Evolutionary conservation across 257 asterid genomes (phyloP), one percentile per base, ranked within the genome.

Genomic region (Rubia yunnanensis): DNA sequence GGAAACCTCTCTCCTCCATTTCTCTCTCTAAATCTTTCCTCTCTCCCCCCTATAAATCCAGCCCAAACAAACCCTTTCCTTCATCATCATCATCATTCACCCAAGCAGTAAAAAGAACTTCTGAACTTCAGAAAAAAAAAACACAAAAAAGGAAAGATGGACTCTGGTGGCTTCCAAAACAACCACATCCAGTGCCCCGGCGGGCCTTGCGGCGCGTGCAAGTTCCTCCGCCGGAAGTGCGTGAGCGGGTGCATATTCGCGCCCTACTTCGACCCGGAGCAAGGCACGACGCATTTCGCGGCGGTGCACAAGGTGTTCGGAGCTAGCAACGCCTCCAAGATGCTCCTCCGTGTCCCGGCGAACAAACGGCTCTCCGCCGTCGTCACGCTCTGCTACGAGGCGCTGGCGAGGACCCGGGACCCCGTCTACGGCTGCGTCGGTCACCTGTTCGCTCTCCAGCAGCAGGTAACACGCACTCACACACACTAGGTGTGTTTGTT

Each of bases 251-350:
- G 85, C 72, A 52, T 80, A 7, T 80, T 80, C 59, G 84, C 85
- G 49, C 82, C 85, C 3, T 80, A 77, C 44, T 77, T 80, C 38
- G 80, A 71, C 60, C 66, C 76, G 0, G 79, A 79, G 6, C 77
- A 80, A 28, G 82, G 85, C 18, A 65, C 79, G 10, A 44, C 75
- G 27, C 78, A 76, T 60, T 80, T 80, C 64, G 85, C 80, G 5
- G 82, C 80, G 1, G 82, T 80, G 4, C 85, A 80, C 34, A 80
- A 71, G 61, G 82, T 80, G 10, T 80, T 80, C 34, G 85, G 85
- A 36, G 80, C 85, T 30, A 77, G 82, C 67, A 80, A 77, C 55
- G 82, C 76, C 1, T 77, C 82, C n/a, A 77, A 80, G 50, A 39
- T 80, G 72, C 54, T 80, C 39, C 63, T 55, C 2, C 66, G 61